Evolutionary conservation across 1,284 basidiomycete species (phyloP), one percentile per base, ranked within the genome.

Genomic region (Moesziomyces sp.): DNA sequence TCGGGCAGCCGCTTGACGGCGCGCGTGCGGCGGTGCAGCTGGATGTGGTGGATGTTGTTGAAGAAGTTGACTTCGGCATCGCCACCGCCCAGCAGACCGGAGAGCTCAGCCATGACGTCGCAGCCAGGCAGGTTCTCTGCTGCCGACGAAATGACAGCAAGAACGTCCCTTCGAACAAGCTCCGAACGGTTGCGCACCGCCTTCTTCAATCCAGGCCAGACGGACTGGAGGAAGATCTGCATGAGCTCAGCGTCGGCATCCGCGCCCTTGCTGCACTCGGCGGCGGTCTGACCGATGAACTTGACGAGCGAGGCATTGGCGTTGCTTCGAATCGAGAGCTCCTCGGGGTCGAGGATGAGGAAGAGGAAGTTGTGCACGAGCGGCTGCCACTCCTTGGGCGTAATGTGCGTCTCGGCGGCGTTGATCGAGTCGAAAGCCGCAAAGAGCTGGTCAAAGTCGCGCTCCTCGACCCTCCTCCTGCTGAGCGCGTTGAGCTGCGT

Each of bases 41-140:
- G 97, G 54, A 99, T 90, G 84, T 99, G 97, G 72, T 92, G 89
- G 53, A 99, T 90, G 85, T 99, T 99, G 87, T 91, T 91, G 88
- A 99, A 98, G 86, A 99, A 96, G 83, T 91, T 95, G 28, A 93
- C 94, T 84, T 99, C 97, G 49, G 93, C 92, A 80, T 99, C 96
- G 0, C 93, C 94, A 18, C 88, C 90, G 5, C 92, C 93, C n/a
- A 97, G 88, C 11, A 99, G 86, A 11, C 90, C 88, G 8, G 86
- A 88, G 89, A 97, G 91, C 80, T 97, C 94, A 49, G 88, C 88
- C 44, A 97, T 86, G 2, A 88, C 85, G 0, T 85, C 83, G 21
- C 93, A 86, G n/a, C 86, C 84, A 3, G 87, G 85, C 23, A 83
- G 69, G 33, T 76, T 60, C 43, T 88, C 86, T 4, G 95, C 90